Base-by-base conservation (phyloP, 495 filamentous ascomycete genomes). In the Trichoderma erinaceum region DNA sequence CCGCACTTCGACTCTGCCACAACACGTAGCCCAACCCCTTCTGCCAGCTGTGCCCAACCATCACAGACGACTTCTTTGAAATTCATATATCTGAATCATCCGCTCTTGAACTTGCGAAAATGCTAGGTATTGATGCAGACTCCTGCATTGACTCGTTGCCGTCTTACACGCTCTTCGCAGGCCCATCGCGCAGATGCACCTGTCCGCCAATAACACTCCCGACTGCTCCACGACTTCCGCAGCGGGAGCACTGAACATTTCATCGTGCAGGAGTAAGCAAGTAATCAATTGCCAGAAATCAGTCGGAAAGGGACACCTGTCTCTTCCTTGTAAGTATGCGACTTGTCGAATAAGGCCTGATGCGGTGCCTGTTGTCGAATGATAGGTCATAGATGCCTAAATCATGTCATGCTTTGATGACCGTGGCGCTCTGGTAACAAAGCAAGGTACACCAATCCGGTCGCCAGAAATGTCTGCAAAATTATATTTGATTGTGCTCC, bases 191-290 rank as follows among this genome's bases (percentile, higher is more conserved):
- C 16, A 6, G 46, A 18, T n/a, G 46, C 46, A 29, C 4, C 35
- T 7, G 56, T 12, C n/a, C 56, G 27, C 56, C 56, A 61, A 32
- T 32, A 18, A 61, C 56, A 56, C n/a, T 7, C 50, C 50, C 56
- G 27, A 27, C 3, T 61, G 56, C 27, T 48, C 44, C n/a, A n/a
- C 44, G n/a, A 13, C 44, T 48, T 48, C 12, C 44, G 27, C 25
- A 12, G 8, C n/a, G 21, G 50, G 21, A 25, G 21, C n/a, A 27
- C 43, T 16, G 0, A 29, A 61, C 56, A 61, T 7, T 61, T 61
- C 56, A 61, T 16, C 56, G 25, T 61, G 56, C 25, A 61, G 56
- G 23, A 61, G 56, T 61, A 61, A 61, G 56, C 56, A 61, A 21
- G 56, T 61, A 32, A 29, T 61, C 27, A 21, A 61, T 29, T 61